Evolutionary conservation across 2,329 filamentous ascomycete genomes (phyloP).

Genomic region (Hymenotorrendiella dingleyae): DNA sequence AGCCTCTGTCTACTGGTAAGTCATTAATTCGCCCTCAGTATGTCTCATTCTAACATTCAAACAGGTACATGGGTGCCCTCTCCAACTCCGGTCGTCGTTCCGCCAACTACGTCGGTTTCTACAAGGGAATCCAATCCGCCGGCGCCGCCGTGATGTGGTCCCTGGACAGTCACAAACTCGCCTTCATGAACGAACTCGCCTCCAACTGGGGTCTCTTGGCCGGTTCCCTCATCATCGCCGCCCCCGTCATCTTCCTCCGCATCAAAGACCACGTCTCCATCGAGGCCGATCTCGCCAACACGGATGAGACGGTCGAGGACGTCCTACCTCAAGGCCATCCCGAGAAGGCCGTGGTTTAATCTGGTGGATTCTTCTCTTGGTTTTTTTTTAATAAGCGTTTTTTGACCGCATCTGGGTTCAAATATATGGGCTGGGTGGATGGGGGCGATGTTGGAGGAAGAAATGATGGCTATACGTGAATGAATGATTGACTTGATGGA

Average conservation of each 20-base stretch:
- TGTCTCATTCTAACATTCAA: constrained; percentile 6
- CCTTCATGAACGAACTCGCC: constrained; percentile 68
- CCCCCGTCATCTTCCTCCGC: constrained; percentile 71
- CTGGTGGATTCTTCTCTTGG: neutral
- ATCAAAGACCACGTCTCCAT: constrained; percentile 76
- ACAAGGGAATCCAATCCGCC: constrained; percentile 87
- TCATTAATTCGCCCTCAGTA: constrained; percentile 13
- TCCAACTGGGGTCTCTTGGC: constrained; percentile 71
- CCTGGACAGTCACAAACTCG: constrained; percentile 55
- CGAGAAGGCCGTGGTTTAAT: constrained; percentile 13
- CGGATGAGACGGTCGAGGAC: constrained; percentile 74
- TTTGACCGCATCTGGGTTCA: neutral
- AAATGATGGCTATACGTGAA: no score
- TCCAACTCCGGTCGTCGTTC: constrained; percentile 90
- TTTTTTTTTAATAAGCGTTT: neutral
- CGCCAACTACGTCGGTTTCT: constrained; percentile 86
- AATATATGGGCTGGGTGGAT: neutral
- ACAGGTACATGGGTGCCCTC: constrained; percentile 82
- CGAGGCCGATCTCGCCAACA: constrained; percentile 78
- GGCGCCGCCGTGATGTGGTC: constrained; percentile 73
- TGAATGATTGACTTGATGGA: no score
- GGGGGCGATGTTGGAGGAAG: no score
- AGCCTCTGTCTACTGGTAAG: constrained; percentile 79
- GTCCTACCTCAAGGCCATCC: constrained; percentile 38
- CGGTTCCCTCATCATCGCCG: constrained; percentile 68